Conservation (phyloP, 768 basidiomycete species). For the Suillus bovinus region DNA sequence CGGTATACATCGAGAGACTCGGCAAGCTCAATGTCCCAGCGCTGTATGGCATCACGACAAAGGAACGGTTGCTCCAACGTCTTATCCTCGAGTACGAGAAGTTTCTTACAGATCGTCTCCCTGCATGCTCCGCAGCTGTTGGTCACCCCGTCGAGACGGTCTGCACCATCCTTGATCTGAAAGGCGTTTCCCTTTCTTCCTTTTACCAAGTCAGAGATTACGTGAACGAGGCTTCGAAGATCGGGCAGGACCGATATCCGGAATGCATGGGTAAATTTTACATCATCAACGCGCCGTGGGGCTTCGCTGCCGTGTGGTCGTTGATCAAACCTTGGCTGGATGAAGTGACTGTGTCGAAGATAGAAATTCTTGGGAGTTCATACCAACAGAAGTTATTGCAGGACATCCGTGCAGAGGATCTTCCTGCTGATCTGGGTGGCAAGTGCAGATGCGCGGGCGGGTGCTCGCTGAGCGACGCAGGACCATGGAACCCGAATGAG, state of each 20-base stretch:
- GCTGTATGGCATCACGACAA: conserved; percentile 79
- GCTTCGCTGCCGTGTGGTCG: conserved; percentile 86
- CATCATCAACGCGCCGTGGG: conserved; percentile 97
- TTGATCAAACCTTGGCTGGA: conserved; percentile 94
- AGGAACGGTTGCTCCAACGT: conserved; percentile 84
- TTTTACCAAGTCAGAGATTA: conserved; percentile 95
- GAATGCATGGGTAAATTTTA: conserved; percentile 98
- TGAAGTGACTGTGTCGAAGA: conserved; percentile 93
- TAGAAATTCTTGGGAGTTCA: conserved; percentile 74
- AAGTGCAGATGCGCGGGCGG: conserved; percentile 74
- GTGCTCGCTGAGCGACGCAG: conserved; percentile 86
- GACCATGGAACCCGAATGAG: conserved; percentile 74
- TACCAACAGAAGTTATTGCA: conserved; percentile 76
- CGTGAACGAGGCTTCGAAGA: conserved; percentile 67
- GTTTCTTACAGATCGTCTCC: conserved; percentile 76
- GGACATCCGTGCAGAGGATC: conserved; percentile 82
- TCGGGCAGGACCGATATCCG: conserved; percentile 92
- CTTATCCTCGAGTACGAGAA: conserved; percentile 94
- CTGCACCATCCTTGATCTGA: conserved; percentile 96
- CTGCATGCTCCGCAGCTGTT: conserved; percentile 66
- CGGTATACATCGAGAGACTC: conserved; percentile 92
- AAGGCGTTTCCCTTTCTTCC: conserved; percentile 63
- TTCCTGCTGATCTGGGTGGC: conserved; percentile 88
- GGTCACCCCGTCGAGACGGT: conserved; percentile 95
- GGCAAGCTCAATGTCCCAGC: conserved; percentile 86